Evolutionary conservation across 192 early-diverging fungal species (phyloP), one percentile per base, ranked within the genome.

Genomic region (Funneliformis mosseae): DNA sequence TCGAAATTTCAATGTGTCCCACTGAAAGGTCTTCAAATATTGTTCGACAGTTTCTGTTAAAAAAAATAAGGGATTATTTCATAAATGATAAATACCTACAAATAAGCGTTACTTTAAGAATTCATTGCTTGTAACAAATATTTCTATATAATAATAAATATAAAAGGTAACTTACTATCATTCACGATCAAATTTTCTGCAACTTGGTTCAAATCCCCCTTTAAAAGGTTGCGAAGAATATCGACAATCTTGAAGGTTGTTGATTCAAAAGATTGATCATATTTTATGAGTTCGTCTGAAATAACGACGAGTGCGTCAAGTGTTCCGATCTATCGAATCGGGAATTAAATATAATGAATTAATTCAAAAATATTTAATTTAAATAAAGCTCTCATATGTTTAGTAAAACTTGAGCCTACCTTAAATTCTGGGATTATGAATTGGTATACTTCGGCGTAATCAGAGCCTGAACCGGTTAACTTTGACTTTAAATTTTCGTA

Each of bases 1-100:
- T 62, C 98, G 88, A 85, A 97, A 99, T 86, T 98, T 98, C 91
- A 97, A 93, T 21, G 92, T 94, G 84, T 99, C 96, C 98, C 98
- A 99, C 77, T 93, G 88, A 82, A 99, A 99, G 28, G 89, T 87
- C 76, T 91, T 90, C 18, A 99, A 85, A 78, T 94, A 99, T 63
- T 94, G 87, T 84, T 96, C 97, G 46, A 98, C 90, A 70, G 90
- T 84, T 88, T 96, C 95, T 97, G 81, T 74, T 63, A 50, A 67
- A 60, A 45, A 75, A 12, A 48, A 74, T 60, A 71, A 81, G 60
- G 55, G 25, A 59, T 59, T 48, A 59, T 45, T 28, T 83, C 33
- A 62, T 46, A 82, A 73, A 74, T 83, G 60, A 23, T 48, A n/a
- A 67, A 43, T 18, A 21, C 25, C 23, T 42, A 33, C 62, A 23